These are phyloP conservation scores for Ophiostoma sp. DNA, from an alignment of 2,329 filamentous ascomycete genomes.

Conservation along the genomic window DNA sequence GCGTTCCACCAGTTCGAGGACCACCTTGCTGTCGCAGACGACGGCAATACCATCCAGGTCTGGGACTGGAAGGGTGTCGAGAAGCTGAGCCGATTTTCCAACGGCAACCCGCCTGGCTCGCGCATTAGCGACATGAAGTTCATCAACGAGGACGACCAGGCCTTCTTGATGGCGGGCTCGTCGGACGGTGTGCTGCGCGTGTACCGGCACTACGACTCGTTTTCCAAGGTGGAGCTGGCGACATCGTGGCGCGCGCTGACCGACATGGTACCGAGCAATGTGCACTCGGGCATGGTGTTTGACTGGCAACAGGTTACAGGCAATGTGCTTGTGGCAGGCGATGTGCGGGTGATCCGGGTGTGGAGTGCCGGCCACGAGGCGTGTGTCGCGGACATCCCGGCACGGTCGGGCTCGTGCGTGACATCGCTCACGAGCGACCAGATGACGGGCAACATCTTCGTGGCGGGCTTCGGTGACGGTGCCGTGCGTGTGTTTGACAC, in stretches of 20 bases:
- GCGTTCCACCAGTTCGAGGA: constrained; percentile 97
- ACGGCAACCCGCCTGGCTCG: constrained; percentile 85
- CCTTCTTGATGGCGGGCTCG: constrained; percentile 87
- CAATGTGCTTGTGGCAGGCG: constrained; percentile 88
- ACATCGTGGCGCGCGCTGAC: constrained; percentile 88
- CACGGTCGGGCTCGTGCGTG: constrained; percentile 89
- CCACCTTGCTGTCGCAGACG: constrained; percentile 87
- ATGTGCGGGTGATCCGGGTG: constrained; percentile 89
- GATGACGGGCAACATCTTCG: constrained; percentile 93
- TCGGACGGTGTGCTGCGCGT: constrained; percentile 92
- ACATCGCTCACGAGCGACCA: constrained; percentile 95
- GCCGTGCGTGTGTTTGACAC: constrained; percentile 93
- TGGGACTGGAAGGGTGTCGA: constrained; percentile 87
- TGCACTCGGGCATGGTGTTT: constrained; percentile 92
- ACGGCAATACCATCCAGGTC: constrained; percentile 80
- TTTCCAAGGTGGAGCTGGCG: constrained; percentile 72
- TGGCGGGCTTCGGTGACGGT: constrained; percentile 93
- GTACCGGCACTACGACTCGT: constrained; percentile 83
- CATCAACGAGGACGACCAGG: constrained; percentile 97
- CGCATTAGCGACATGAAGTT: constrained; percentile 93
- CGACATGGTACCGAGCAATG: constrained; percentile 87
- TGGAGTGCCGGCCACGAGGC: constrained; percentile 95
- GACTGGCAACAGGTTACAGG: constrained; percentile 99
- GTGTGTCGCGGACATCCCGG: constrained; percentile 88
- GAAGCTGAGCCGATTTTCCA: constrained; percentile 79